A percentile compares a stretch with the other conserved stretches of the same genome.
Evolutionary conservation across 306 rosid genomes (phyloP).

Genomic region (Carpinus viminea): DNA sequence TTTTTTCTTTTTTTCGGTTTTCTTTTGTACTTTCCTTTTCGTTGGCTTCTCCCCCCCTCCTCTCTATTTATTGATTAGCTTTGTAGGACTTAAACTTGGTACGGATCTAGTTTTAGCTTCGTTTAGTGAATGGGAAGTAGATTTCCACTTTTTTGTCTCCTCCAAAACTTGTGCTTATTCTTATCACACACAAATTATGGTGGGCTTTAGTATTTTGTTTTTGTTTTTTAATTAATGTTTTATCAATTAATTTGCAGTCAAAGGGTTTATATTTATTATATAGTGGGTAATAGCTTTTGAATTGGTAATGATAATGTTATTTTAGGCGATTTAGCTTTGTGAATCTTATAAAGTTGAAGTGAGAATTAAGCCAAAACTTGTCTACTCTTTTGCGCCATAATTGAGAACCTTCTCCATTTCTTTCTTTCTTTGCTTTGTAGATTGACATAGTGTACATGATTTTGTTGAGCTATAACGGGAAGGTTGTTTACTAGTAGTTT

Average conservation of each 20-base stretch:
- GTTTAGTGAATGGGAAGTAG: neutral
- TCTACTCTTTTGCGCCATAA: neutral
- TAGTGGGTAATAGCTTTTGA: neutral
- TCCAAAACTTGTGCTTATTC: neutral
- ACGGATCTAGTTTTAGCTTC: neutral
- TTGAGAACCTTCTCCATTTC: neutral
- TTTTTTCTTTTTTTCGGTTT: neutral
- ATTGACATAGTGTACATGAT: neutral
- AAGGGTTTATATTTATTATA: neutral
- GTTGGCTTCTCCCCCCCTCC: no score
- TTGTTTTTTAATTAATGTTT: neutral
- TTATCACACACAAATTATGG: neutral
- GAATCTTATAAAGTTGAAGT: conserved; percentile 1
- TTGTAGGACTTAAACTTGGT: neutral
- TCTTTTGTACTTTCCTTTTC: no score
- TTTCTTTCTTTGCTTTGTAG: neutral
- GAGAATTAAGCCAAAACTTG: conserved; percentile 11
- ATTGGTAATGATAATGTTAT: neutral
- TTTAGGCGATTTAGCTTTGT: neutral
- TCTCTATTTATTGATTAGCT: neutral
- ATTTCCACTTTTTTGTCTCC: neutral
- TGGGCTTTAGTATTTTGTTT: neutral
- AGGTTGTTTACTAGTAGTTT: neutral
- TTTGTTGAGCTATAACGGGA: conserved; percentile 1
- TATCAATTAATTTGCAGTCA: neutral